Base-by-base conservation (phyloP, 148 eudicot genomes). In the Camellia japonica region DNA sequence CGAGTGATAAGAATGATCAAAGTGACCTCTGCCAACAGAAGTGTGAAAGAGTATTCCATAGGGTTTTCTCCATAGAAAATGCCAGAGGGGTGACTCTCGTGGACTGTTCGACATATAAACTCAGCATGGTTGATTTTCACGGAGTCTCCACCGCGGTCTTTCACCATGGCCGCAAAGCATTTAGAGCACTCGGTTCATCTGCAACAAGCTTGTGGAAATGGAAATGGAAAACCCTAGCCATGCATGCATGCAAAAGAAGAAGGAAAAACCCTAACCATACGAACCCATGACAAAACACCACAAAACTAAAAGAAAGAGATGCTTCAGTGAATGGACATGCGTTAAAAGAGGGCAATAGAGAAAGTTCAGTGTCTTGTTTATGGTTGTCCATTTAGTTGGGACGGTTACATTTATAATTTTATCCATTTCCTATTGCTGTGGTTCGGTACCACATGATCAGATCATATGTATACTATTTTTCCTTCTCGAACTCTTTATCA, bases 31-130 rank as follows among this genome's bases (percentile, higher is more conserved):
- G 91, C 58, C 9, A 95, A 51, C 18, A 92, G n/a, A 62, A 84
- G 81, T 38, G 95, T 80, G 76, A 95, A 90, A 16, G 94, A 84
- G 71, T 75, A 93, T 42, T 91, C 84, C 18, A 86, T 62, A 69
- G 94, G 92, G 20, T 69, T 60, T 4, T 80, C 56, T 20, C 87
- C 84, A 15, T 77, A 82, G 82, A 90, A 84, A 59, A 93, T 20
- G 8, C 91, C 88, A 60, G 84, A 82, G 8, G 93, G 84, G 51
- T 86, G 93, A 9, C 9, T 66, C 0, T 51, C 12, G 0, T 46
- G 80, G n/a, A 76, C 73, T 10, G 41, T 44, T 8, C 73, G 78
- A 76, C 97, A 92, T 19, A 90, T 13, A 4, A 83, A 60, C 18
- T 30, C 1, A 2, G 70, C 65, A 7, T 43, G 4, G 68, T 78